These are phyloP conservation scores for Aquilaria agallochum DNA, from an alignment of 441 rosid species.

Conservation along the genomic window DNA sequence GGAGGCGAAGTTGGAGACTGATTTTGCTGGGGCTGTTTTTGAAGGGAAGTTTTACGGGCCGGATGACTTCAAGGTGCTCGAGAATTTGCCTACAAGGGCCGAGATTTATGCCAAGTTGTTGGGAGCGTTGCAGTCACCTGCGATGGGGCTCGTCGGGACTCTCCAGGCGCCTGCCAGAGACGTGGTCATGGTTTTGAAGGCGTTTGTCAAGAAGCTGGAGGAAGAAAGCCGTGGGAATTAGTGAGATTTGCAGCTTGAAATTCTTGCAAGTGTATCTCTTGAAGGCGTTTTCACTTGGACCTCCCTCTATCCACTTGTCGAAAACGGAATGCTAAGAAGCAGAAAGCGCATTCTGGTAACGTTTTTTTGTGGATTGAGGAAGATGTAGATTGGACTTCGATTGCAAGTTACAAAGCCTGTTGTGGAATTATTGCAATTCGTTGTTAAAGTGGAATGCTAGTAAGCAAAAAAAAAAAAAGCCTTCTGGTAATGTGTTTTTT, in stretches of 20 bases:
- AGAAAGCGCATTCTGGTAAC: too few relatives aligned
- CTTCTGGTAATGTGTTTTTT: too few relatives aligned
- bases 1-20: slow-evolving; percentile 68
- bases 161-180: slow-evolving; percentile 89
- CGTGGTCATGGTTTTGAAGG: slow-evolving; percentile 75
- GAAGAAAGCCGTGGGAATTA: slow-evolving; percentile 58
- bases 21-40: slow-evolving; percentile 82
- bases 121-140: slow-evolving; percentile 73
- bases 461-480: too few relatives aligned
- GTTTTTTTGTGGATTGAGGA: too few relatives aligned
- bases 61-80: slow-evolving; percentile 60
- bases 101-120: slow-evolving; percentile 80
- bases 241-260: slow-evolving; percentile 1
- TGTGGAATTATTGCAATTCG: too few relatives aligned
- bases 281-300: background rate
- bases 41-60: slow-evolving; percentile 90
- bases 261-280: slow-evolving; percentile 11
- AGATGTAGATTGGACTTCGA: too few relatives aligned
- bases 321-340: too few relatives aligned
- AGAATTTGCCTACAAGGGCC: slow-evolving; percentile 80
- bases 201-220: slow-evolving; percentile 85
- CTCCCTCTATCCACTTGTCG: too few relatives aligned
- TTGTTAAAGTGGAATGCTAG: too few relatives aligned
- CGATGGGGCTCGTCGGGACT: slow-evolving; percentile 66
- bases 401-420: too few relatives aligned